These are phyloP conservation scores for Trametes cubensis DNA, from an alignment of 768 basidiomycete species.

Conservation along the genomic window DNA sequence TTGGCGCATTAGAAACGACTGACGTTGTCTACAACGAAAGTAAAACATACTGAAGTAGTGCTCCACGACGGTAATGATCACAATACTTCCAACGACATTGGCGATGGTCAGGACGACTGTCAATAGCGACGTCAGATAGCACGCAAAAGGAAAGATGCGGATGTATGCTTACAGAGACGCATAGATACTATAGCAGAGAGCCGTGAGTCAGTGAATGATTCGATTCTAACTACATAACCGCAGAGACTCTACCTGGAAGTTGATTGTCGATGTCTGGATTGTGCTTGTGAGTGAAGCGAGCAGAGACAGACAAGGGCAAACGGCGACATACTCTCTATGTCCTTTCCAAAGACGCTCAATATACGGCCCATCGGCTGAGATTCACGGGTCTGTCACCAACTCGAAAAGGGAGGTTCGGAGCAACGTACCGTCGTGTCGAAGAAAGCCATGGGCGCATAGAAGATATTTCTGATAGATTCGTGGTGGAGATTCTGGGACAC, in stretches of 20 bases:
- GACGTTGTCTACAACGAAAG: neutral
- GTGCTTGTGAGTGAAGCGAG: neutral
- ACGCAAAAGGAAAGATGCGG: neutral
- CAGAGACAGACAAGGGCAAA: neutral
- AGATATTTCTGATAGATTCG: constrained; percentile 55
- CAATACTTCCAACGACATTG: constrained; percentile 52
- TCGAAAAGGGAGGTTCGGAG: no score
- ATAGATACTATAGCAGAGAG: constrained; percentile 47
- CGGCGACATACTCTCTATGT: constrained; percentile 54
- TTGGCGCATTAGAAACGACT: neutral
- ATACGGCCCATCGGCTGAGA: constrained; percentile 59
- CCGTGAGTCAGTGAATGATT: neutral
- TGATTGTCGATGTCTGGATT: constrained; percentile 58
- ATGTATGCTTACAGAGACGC: constrained; percentile 50
- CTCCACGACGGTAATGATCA: constrained; percentile 60
- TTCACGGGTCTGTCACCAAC: no score
- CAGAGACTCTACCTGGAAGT: constrained; percentile 46
- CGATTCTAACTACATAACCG: no score
- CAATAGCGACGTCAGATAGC: neutral
- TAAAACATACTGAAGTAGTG: constrained; percentile 58
- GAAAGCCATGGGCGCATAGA: constrained; percentile 76
- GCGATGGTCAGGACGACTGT: constrained; percentile 55
- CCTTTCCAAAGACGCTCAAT: constrained; percentile 64
- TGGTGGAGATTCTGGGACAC: constrained; percentile 68
- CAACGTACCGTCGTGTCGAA: constrained; percentile 69